A percentile compares a stretch with the other conserved stretches of the same genome.
Conservation (phyloP, 1,284 basidiomycete species). For the Irpex lacteus region DNA sequence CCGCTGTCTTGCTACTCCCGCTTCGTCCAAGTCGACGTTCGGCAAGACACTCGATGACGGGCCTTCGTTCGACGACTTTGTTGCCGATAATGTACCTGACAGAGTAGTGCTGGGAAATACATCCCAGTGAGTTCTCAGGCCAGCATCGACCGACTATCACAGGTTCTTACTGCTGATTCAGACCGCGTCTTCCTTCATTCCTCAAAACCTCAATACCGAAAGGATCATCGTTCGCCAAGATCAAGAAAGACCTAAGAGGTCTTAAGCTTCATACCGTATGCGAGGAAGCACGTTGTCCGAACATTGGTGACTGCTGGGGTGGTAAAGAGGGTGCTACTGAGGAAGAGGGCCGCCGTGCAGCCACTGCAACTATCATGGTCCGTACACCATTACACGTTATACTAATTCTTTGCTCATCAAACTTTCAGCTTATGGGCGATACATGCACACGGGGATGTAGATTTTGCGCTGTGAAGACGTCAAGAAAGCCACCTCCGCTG, state of each 20-base stretch:
- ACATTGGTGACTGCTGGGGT: conserved; percentile 99
- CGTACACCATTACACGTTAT: conserved; percentile 19
- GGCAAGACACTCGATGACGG: conserved; percentile 64
- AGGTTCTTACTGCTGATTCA: not conserved
- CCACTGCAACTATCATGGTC: conserved; percentile 99
- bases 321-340: conserved; percentile 76
- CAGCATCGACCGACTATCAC: not conserved
- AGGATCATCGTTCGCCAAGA: conserved; percentile 85
- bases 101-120: conserved; percentile 80
- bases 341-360: conserved; percentile 74
- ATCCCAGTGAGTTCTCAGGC: conserved; percentile 50
- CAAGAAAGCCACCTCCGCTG: conserved; percentile 81
- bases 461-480: conserved; percentile 98
- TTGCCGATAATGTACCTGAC: conserved; percentile 60
- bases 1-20: conserved; percentile 57
- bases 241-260: conserved; percentile 94
- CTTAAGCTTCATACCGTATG: conserved; percentile 95
- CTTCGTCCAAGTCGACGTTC: conserved; percentile 49
- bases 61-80: conserved; percentile 84
- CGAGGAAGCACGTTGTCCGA: conserved; percentile 98
- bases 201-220: conserved; percentile 94
- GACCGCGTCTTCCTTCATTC: conserved; percentile 87
- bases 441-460: conserved; percentile 97
- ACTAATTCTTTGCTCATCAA: not conserved
- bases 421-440: conserved; percentile 92